Percentiles rank a stretch among this genome's conserved stretches.
Conservation (phyloP, 192 early-diverging fungal species). For the Mortierella hygrophila region DNA sequence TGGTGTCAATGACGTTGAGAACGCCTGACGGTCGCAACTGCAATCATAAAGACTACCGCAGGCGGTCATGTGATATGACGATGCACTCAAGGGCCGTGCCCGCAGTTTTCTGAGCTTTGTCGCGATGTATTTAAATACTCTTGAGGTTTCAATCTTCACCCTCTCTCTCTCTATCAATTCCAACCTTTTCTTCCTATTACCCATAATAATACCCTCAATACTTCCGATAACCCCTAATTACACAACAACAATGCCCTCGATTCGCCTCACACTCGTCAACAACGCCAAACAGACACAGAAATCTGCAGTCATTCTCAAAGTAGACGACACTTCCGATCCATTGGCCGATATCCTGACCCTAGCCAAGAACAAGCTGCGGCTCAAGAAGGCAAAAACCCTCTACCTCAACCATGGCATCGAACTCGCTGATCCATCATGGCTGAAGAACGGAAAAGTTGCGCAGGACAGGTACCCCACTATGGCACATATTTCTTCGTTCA, state of each 20-base stretch:
- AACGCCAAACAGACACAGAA: slow-evolving; percentile 62
- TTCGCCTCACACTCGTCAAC: slow-evolving; percentile 64
- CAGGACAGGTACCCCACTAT: slow-evolving; percentile 54
- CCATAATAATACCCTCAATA: not conserved
- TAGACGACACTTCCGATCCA: slow-evolving; percentile 24
- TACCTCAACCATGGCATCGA: slow-evolving; percentile 53
- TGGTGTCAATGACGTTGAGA: not conserved
- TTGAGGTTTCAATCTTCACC: too few relatives aligned
- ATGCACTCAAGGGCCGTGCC: not conserved
- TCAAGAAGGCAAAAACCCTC: slow-evolving; percentile 63
- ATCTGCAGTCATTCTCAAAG: slow-evolving; percentile 59
- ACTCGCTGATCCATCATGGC: slow-evolving; percentile 21
- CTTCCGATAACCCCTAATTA: not conserved
- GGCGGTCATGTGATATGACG: slow-evolving; percentile 16
- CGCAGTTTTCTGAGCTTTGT: slow-evolving; percentile 13
- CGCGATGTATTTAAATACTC: not conserved
- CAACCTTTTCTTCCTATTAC: not conserved
- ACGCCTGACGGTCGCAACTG: not conserved
- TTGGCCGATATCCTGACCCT: slow-evolving; percentile 51
- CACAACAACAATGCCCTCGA: slow-evolving; percentile 44
- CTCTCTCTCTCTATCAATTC: not conserved
- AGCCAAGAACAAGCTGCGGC: slow-evolving; percentile 67
- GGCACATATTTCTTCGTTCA: too few relatives aligned
- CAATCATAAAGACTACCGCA: not conserved
- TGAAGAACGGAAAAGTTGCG: slow-evolving; percentile 39